Evolutionary conservation across 2,329 filamentous ascomycete genomes (phyloP), one percentile per base, ranked within the genome.

Genomic region (Coniochaeta prunicola): DNA sequence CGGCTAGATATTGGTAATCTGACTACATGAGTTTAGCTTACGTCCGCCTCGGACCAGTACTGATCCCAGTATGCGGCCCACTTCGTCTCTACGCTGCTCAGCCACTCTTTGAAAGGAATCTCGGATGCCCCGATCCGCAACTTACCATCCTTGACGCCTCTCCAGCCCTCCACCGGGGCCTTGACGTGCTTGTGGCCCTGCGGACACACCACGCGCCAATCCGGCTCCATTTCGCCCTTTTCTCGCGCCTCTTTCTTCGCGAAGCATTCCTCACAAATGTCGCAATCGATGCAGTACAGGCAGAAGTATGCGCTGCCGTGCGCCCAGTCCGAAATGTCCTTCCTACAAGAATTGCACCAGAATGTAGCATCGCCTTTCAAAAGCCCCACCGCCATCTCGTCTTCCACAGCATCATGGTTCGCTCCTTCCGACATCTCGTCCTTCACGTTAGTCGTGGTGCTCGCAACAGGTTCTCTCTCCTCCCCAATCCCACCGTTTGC

Each of bases 171-270:
- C 17, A 57, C 26, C 34, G 55, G 55, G 4, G 12, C 55, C 55
- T 57, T 26, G 31, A 42, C 36, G 26, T 57, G 38, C 55, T 42
- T 57, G 55, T 57, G 55, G 26, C 38, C 24, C 55, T 38, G 33
- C 15, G 17, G 17, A 57, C 55, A 57, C n/a, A 38, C 34, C 13
- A 17, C 38, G 10, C 30, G 7, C 19, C 55, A 30, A 19, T 21
- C 55, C 33, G 19, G 26, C 30, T 24, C 26, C 13, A 24, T 4
- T 19, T 38, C 34, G 17, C 55, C 55, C 7, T 30, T 24, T 10
- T 57, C 38, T 30, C 38, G 38, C 33, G 55, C 55, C 33, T 40
- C 30, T 17, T 34, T 15, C 55, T 57, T 40, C 33, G 19, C 33
- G 33, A 38, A 42, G 34, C 55, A 57, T 4, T 19, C 19, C 33